phyloP scores from a whole-genome alignment of 208 protist species.

The Angomonas desouzai region DNA sequence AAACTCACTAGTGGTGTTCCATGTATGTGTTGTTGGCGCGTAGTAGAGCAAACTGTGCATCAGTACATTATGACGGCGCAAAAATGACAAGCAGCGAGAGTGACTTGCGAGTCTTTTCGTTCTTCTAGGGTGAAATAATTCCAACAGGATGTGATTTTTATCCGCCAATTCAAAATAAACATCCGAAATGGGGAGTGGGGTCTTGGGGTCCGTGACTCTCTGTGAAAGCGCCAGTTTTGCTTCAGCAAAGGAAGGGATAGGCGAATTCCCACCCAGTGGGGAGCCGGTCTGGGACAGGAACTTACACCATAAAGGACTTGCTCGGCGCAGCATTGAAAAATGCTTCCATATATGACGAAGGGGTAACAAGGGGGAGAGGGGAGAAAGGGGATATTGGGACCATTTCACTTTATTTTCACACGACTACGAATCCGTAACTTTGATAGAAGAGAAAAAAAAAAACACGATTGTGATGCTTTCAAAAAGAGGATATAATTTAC shows the following conservation, averaged over 20 bases:
- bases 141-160: constrained; percentile 56
- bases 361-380: no score
- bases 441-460: no score
- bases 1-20: constrained; percentile 78
- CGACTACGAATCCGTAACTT: no score
- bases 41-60: constrained; percentile 84
- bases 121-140: constrained; percentile 60
- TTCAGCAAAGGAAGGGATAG: neutral
- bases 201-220: constrained; percentile 48
- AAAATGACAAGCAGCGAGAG: constrained; percentile 51
- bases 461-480: constrained; percentile 1
- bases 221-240: constrained; percentile 24
- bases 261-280: neutral
- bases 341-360: no score
- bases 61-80: constrained; percentile 85
- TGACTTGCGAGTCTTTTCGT: constrained; percentile 40
- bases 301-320: no score
- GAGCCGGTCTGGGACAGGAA: neutral
- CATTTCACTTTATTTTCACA: no score
- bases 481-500: constrained; percentile 1
- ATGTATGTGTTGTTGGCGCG: constrained; percentile 41
- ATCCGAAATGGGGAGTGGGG: constrained; percentile 44
- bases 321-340: no score
- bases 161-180: constrained; percentile 65
- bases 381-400: no score